Conservation (phyloP, 208 protist species). For the Porcisia deanei region DNA sequence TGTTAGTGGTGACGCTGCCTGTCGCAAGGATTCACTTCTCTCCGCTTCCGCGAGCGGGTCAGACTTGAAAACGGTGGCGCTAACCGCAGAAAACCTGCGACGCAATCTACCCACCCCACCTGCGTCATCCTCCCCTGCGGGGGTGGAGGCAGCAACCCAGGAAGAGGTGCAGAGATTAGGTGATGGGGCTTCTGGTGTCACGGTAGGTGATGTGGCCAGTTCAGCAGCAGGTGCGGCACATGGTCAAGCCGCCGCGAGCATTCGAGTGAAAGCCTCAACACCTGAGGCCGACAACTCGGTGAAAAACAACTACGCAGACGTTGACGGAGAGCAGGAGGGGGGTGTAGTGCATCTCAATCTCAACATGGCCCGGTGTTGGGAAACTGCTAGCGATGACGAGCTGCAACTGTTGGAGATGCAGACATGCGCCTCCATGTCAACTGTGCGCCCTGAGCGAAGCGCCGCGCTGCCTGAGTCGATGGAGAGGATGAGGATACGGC, state of each 20-base stretch:
- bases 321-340: neutral
- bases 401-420: constrained; percentile 41
- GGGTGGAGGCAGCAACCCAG: neutral
- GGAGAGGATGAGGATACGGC: neutral
- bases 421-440: constrained; percentile 49
- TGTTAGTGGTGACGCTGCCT: neutral
- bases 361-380: constrained; percentile 37
- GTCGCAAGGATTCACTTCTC: neutral
- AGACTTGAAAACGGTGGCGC: constrained; percentile 3
- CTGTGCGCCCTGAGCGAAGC: constrained; percentile 21
- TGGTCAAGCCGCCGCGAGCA: neutral
- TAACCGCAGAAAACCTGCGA: constrained; percentile 32
- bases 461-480: neutral
- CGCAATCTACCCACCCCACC: constrained; percentile 15
- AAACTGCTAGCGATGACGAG: constrained; percentile 18
- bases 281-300: neutral
- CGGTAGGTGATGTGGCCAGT: neutral
- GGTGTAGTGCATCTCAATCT: constrained; percentile 30
- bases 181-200: neutral
- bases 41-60: neutral
- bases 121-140: neutral
- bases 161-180: constrained; percentile 7
- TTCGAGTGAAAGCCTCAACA: neutral
- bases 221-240: neutral
- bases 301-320: neutral